Percentiles rank a stretch among this genome's conserved stretches.
These are phyloP conservation scores for Phytophthora foliorum DNA, from an alignment of 352 stramenopile species.

Conservation along the genomic window DNA sequence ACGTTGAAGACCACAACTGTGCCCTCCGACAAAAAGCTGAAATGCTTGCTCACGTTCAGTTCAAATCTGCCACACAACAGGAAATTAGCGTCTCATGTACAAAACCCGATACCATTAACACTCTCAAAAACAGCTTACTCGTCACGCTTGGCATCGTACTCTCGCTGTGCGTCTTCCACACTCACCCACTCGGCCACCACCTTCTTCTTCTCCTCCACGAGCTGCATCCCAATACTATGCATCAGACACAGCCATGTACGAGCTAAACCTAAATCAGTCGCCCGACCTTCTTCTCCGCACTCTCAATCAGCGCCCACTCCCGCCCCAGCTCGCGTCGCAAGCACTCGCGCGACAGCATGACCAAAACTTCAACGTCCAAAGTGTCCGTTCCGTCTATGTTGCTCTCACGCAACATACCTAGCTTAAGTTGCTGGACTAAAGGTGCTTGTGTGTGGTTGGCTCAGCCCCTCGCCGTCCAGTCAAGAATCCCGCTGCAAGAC, in stretches of 20 bases:
- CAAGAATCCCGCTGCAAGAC: slow-evolving; percentile 1
- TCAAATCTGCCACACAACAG: slow-evolving; percentile 57
- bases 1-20: slow-evolving; percentile 79
- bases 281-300: slow-evolving; percentile 67
- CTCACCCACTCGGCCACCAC: slow-evolving; percentile 75
- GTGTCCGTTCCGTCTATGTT: slow-evolving; percentile 2
- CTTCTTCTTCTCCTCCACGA: slow-evolving; percentile 82
- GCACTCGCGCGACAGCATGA: slow-evolving; percentile 61
- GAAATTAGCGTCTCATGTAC: neutral
- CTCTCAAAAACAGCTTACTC: slow-evolving; percentile 42
- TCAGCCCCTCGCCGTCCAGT: slow-evolving; percentile 2
- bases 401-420: neutral
- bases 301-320: slow-evolving; percentile 66
- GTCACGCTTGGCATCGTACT: slow-evolving; percentile 68
- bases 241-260: neutral
- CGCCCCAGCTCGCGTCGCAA: slow-evolving; percentile 68
- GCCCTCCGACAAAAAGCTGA: slow-evolving; percentile 61
- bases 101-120: neutral
- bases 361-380: slow-evolving; percentile 8
- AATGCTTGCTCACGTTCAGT: slow-evolving; percentile 58
- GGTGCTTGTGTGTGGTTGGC: neutral
- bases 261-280: neutral
- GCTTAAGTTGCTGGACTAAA: neutral
- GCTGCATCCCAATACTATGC: slow-evolving; percentile 32
- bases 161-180: slow-evolving; percentile 72